Conservation (phyloP, 2,329 filamentous ascomycete genomes). For the Fusarium scirpi region DNA sequence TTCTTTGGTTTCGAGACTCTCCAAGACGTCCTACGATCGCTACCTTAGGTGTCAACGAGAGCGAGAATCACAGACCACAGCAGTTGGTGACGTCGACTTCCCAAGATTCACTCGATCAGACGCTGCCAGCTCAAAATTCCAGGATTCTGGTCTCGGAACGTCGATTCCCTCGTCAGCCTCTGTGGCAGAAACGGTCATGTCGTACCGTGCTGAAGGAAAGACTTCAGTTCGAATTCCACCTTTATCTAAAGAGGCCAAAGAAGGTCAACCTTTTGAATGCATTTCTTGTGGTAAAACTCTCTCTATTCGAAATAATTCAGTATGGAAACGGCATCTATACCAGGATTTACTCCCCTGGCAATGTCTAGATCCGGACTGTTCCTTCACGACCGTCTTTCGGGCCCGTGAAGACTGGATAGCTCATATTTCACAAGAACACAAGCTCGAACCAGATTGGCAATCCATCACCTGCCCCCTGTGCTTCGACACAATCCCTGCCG, state of each 20-base stretch:
- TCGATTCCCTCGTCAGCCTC: neutral
- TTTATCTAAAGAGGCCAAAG: neutral
- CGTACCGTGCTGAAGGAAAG: neutral
- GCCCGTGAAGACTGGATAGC: neutral
- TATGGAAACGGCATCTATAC: neutral
- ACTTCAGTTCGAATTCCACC: neutral
- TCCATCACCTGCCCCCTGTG: neutral
- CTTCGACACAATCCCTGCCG: neutral
- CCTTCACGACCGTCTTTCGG: neutral
- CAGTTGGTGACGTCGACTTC: neutral
- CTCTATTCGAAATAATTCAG: neutral
- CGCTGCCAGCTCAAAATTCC: neutral
- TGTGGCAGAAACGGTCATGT: neutral
- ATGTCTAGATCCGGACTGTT: neutral
- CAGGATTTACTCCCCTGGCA: neutral
- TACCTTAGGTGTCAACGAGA: neutral
- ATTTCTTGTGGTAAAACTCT: neutral
- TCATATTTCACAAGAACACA: neutral
- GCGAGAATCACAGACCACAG: neutral
- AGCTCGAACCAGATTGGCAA: neutral
- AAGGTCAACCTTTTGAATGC: neutral
- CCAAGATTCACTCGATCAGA: neutral
- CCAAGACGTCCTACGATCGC: neutral
- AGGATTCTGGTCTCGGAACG: neutral
- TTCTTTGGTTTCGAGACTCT: neutral